Evolutionary conservation across 2,329 filamentous ascomycete genomes (phyloP), one percentile per base, ranked within the genome.

Genomic region (Aspergillus pseudoviridinutans): DNA sequence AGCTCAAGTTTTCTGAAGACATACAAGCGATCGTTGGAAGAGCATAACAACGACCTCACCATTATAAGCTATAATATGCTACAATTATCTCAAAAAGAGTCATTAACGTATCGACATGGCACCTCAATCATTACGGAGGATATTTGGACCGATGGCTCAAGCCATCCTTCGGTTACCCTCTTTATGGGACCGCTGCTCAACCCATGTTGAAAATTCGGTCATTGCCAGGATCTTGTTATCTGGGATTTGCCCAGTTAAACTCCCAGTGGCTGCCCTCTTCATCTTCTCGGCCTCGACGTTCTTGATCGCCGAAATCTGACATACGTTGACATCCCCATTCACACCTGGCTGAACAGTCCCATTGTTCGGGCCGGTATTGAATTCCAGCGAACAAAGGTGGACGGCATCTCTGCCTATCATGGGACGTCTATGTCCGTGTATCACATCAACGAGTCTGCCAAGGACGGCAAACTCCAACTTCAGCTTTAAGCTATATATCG

Each of bases 381-480:
- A 29, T 27, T 60, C 56, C 20, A 68, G 54, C 5, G 67, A 64
- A 27, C 59, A 60, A 38, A 70, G 61, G 29, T 67, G 64, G 5
- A 71, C 58, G 6, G 63, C 63, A 29, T 68, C 62, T 6, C 58
- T 64, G 28, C 65, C 46, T 0, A 61, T 61, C 25, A 62, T 58
- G 1, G 66, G 64, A 38, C 64, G 64, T 47, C 64, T 58, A 4
- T 66, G 66, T 0, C 65, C 66, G 42, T 73, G 71, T 14, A 74
- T 70, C n/a, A 72, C 64, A 57, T 74, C 69, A 17, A 80, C 75
- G 3, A 80, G 66, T 38, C 74, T 73, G 28, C 82, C 74, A 9
- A 86, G 71, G 44, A 86, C 79, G 17, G 81, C 79, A 59, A 80
- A 79, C 67, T 86, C 84, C n/a, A 84, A 75, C 58, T 83, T 82